Evolutionary conservation across 352 stramenopile species (phyloP).

Genomic region (Phytopythium cucurbitacearum): DNA sequence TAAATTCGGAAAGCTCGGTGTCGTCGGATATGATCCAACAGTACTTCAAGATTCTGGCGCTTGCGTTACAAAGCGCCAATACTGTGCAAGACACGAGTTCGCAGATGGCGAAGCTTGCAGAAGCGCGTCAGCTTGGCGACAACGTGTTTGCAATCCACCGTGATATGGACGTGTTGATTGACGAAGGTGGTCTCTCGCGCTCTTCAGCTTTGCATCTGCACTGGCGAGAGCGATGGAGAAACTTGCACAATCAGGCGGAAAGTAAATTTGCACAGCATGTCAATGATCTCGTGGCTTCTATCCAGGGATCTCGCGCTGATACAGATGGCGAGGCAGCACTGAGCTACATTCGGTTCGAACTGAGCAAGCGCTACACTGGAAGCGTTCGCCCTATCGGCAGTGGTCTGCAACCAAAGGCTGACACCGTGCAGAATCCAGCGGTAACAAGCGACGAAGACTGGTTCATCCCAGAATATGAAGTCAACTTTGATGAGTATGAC

Average conservation of each 20-base stretch:
- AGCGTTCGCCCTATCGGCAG: too few relatives aligned
- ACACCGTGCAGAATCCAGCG: background rate
- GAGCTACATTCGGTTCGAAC: background rate
- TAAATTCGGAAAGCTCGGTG: too few relatives aligned
- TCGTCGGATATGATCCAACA: too few relatives aligned
- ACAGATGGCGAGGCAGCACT: background rate
- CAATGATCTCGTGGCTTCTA: background rate
- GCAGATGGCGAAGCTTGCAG: too few relatives aligned
- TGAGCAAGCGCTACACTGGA: background rate
- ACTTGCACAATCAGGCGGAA: background rate
- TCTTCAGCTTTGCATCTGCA: too few relatives aligned
- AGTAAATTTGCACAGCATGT: background rate
- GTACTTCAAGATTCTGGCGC: too few relatives aligned
- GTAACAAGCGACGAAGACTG: slow-evolving; percentile 8
- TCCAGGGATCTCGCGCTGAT: background rate
- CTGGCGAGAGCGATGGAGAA: too few relatives aligned
- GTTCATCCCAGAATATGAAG: slow-evolving; percentile 20
- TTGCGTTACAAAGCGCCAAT: too few relatives aligned
- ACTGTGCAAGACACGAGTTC: too few relatives aligned
- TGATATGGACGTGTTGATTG: background rate
- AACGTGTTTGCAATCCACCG: background rate
- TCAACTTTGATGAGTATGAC: slow-evolving; percentile 13
- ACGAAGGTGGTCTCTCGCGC: background rate
- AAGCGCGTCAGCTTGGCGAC: background rate
- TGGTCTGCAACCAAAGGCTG: too few relatives aligned